A percentile compares a stretch with the other conserved stretches of the same genome.
Evolutionary conservation across 139 green algal genomes (phyloP).

Genomic region (Micractinium conductrix): DNA sequence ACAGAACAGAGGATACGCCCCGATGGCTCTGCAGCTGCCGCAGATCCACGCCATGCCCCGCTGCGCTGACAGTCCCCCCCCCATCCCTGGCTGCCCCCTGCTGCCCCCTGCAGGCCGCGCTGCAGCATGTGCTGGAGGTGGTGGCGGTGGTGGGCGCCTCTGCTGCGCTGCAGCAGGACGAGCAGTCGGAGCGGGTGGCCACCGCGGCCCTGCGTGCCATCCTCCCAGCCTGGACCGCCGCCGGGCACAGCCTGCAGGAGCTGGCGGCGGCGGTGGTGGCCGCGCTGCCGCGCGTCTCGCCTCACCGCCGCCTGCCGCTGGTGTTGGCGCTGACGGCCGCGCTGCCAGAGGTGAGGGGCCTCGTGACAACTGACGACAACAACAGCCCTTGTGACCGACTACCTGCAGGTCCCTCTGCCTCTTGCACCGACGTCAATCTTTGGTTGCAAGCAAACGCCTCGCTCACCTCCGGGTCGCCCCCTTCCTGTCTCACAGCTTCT

Average conservation of each 20-base stretch:
- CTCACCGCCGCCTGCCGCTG: slow-evolving; percentile 16
- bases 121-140: slow-evolving; percentile 70
- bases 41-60: too few species aligned
- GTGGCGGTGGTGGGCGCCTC: slow-evolving; percentile 62
- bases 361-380: too few species aligned
- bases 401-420: too few species aligned
- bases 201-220: slow-evolving; percentile 39
- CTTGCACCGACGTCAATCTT: too few species aligned
- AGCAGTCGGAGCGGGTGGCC: slow-evolving; percentile 56
- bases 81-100: too few species aligned
- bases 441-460: too few species aligned
- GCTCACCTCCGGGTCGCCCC: too few species aligned
- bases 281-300: background rate
- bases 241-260: slow-evolving; percentile 15
- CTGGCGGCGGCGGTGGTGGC: slow-evolving; percentile 33
- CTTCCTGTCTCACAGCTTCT: too few species aligned
- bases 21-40: too few species aligned
- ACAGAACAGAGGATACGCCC: too few species aligned
- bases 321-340: slow-evolving; percentile 37
- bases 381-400: too few species aligned
- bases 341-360: slow-evolving; percentile 60
- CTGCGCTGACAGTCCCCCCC: too few species aligned
- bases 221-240: slow-evolving; percentile 45
- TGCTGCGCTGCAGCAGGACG: slow-evolving; percentile 56
- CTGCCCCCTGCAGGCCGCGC: slow-evolving; percentile 32